Base-by-base conservation (phyloP, 495 filamentous ascomycete species). In the Corynascus novoguineensis region DNA sequence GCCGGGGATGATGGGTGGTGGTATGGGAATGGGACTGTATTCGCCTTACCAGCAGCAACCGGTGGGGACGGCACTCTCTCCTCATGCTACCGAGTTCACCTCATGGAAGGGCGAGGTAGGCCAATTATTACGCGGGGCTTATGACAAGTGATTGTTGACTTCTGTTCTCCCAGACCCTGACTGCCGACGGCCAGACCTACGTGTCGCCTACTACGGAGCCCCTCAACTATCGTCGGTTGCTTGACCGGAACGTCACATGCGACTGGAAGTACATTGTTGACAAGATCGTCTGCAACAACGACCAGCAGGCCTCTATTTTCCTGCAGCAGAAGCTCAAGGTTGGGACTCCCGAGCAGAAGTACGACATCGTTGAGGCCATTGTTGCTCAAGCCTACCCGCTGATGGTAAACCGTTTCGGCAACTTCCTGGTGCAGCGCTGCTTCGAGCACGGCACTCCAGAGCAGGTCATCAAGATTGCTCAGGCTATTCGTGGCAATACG, bases 221-320 rank as follows among this genome's bases (percentile, higher is more conserved):
- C n/a, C 79, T 97, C 42, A 98, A 98, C 68, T 98, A 98, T 59
- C 89, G 95, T 49, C 90, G 90, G 47, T 81, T 98, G 9, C 85
- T 97, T 34, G 93, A 98, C 67, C 92, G 93, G 62, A 96, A 90
- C 63, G 89, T 96, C 64, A 95, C 86, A 55, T 97, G 92, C 77
- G 93, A 97, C 73, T 98, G 95, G 93, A 96, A 92, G 73, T 96
- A 96, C 66, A 97, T 98, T 61, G 92, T 98, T 35, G 95, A 97
- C 73, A 98, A 97, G 77, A 98, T 98, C 67, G 90, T 97, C 50
- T 95, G 90, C 84, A 96, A 89, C 73, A 97, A 97, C 68, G 93
- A 98, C 64, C 93, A 98, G 68, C 93, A 98, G 72, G 95, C 93
- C 15, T 97, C 95, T 1, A 97, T 98, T 60, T 97, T 98, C 71